Base-by-base conservation (phyloP, 192 early-diverging fungal species). In the Gaertneriomyces sp. region DNA sequence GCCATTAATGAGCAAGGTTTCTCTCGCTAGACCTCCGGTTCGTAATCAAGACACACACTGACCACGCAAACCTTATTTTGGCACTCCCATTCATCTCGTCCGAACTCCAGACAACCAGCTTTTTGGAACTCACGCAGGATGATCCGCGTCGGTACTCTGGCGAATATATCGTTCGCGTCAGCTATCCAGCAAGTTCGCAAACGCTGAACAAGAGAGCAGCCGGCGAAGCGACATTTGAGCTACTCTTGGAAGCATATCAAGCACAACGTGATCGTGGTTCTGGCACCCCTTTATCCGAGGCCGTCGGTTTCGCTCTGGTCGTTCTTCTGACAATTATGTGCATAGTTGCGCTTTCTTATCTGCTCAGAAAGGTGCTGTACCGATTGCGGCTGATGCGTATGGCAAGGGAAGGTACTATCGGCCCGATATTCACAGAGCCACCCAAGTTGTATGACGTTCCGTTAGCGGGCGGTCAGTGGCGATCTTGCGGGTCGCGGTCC, bases 221-320 rank as follows among this genome's bases (percentile, higher is more conserved):
- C 49, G 20, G 49, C 49, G n/a, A 51, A n/a, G n/a, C n/a, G 49
- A 4, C 49, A 20, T 51, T 17, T 20, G 20, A 20, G n/a, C 6
- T 20, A 51, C 49, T 51, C 49, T 51, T n/a, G n/a, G 5, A 51
- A 20, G n/a, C 49, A 20, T 4, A 51, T 17, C 49, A 51, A 51
- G 49, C n/a, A 20, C 4, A 54, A 1, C 17, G 25, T 17, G n/a
- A n/a, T 20, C 10, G 20, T 16, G 68, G 60, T 12, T 42, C 58
- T 19, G n/a, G 11, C 7, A 68, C 60, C 14, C 17, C 40, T 6
- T 12, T 59, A 4, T 51, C 20, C 8, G 70, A 72, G 50, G 39
- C 66, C 16, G 43, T 59, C 11, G 66, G 63, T 7, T 72, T 72
- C 57, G 51, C 66, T 8, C 41, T 60, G 47, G 61, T 72, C 33